A percentile compares a stretch with the other conserved stretches of the same genome.
Conservation (phyloP, 306 rosid species). For the Lupinus albus region DNA sequence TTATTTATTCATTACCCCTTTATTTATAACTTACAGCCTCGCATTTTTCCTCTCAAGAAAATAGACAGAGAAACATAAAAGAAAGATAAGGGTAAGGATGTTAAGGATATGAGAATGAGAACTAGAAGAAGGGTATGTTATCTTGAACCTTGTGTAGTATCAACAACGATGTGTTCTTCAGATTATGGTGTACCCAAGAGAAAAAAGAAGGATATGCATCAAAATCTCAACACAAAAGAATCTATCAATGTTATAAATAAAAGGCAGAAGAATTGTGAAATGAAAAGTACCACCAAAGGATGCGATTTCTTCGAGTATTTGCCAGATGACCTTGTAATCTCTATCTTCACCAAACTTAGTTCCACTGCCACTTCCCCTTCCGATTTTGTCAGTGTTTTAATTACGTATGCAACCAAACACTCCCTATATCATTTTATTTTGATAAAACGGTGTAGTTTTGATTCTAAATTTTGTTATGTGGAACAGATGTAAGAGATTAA, state of each 20-base stretch:
- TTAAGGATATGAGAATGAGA: conserved; percentile 79
- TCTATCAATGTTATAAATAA: conserved; percentile 43
- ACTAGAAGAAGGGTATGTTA: conserved; percentile 82
- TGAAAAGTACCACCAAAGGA: neutral
- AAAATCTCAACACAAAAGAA: conserved; percentile 10
- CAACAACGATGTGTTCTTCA: conserved; percentile 38
- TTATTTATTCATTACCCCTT: conserved; percentile 17
- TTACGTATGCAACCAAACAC: conserved; percentile 57
- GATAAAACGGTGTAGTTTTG: too few species aligned
- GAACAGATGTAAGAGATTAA: conserved; percentile 81
- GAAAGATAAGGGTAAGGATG: neutral
- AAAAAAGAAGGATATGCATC: conserved; percentile 44
- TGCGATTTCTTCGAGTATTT: conserved; percentile 66
- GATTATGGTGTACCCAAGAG: conserved; percentile 32
- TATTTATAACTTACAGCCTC: conserved; percentile 48
- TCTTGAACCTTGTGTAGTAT: conserved; percentile 38
- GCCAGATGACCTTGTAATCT: conserved; percentile 80
- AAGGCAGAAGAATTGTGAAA: conserved; percentile 44
- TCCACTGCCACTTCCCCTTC: conserved; percentile 63
- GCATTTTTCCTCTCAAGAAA: conserved; percentile 28
- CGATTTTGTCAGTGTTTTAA: conserved; percentile 67
- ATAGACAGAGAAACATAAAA: neutral
- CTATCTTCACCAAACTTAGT: conserved; percentile 69
- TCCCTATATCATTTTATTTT: neutral
- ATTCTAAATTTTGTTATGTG: conserved; percentile 1